Evolutionary conservation across 345 rosid species (phyloP).

Genomic region (Murraya koenigii): DNA sequence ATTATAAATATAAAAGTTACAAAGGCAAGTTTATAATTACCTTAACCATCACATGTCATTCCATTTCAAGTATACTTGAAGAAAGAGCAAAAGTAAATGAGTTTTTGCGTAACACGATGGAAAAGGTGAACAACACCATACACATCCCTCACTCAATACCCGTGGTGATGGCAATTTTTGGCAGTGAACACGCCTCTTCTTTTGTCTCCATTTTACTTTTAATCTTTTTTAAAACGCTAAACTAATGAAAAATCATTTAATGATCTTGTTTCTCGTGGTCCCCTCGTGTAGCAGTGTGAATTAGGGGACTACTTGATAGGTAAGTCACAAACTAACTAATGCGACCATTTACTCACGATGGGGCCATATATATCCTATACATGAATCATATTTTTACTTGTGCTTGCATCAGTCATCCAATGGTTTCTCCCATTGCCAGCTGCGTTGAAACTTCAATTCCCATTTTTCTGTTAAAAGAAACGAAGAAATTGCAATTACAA

Average conservation of each 20-base stretch:
- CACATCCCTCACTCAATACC: conserved; percentile 8
- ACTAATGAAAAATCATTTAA: neutral
- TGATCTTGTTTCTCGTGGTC: neutral
- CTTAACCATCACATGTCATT: neutral
- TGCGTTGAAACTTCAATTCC: neutral
- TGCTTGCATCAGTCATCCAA: neutral
- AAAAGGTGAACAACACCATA: neutral
- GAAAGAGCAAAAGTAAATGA: neutral
- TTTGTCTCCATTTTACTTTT: neutral
- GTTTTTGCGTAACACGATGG: neutral
- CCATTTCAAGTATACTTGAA: conserved; percentile 10
- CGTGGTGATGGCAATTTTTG: neutral
- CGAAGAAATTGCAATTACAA: neutral
- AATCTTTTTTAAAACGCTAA: neutral
- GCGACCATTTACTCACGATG: neutral
- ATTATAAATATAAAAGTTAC: neutral
- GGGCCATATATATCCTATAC: neutral
- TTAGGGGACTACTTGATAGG: neutral
- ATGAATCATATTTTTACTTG: neutral
- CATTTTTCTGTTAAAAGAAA: neutral
- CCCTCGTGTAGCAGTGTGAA: neutral
- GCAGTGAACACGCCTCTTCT: neutral
- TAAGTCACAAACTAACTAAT: neutral
- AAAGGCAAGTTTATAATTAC: neutral
- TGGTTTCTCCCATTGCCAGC: neutral